Evolutionary conservation across 257 asterid species (phyloP).

Genomic region (Echites panduratus): DNA sequence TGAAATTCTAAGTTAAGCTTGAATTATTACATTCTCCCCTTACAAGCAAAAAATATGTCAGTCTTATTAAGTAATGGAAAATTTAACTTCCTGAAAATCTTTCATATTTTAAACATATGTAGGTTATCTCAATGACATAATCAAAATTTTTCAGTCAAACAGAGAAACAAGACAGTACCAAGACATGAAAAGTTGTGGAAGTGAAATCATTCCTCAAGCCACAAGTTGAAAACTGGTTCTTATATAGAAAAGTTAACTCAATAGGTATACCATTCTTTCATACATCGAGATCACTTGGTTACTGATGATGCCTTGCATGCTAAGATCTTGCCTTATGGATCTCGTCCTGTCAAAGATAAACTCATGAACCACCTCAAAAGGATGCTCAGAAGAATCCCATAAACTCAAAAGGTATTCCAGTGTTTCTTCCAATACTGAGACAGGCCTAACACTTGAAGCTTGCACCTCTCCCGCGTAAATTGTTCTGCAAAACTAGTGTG

Average conservation of each 20-base stretch:
- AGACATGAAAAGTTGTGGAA: neutral
- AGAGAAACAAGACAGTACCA: neutral
- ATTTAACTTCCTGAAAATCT: neutral
- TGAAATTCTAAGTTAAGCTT: too few relatives aligned
- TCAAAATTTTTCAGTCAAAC: neutral
- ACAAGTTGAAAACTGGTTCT: neutral
- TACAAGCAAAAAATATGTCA: neutral
- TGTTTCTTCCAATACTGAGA: slow-evolving; percentile 68
- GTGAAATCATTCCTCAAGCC: neutral
- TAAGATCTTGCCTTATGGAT: slow-evolving; percentile 91
- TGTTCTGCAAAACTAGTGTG: slow-evolving; percentile 87
- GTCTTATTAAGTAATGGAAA: neutral
- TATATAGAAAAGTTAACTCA: neutral
- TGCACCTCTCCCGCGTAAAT: slow-evolving; percentile 42
- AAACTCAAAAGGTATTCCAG: slow-evolving; percentile 59
- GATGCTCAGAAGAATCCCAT: slow-evolving; percentile 47
- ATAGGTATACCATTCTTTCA: slow-evolving; percentile 79
- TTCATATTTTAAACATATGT: neutral
- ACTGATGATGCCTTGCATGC: slow-evolving; percentile 69
- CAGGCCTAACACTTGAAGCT: slow-evolving; percentile 82
- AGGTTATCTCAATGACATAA: neutral
- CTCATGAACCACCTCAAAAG: slow-evolving; percentile 82
- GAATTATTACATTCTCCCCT: too few relatives aligned
- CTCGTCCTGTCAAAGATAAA: slow-evolving; percentile 87
- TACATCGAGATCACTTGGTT: slow-evolving; percentile 64